Conservation (phyloP, 164 flowering plant genomes). For the Annona squamosa region DNA sequence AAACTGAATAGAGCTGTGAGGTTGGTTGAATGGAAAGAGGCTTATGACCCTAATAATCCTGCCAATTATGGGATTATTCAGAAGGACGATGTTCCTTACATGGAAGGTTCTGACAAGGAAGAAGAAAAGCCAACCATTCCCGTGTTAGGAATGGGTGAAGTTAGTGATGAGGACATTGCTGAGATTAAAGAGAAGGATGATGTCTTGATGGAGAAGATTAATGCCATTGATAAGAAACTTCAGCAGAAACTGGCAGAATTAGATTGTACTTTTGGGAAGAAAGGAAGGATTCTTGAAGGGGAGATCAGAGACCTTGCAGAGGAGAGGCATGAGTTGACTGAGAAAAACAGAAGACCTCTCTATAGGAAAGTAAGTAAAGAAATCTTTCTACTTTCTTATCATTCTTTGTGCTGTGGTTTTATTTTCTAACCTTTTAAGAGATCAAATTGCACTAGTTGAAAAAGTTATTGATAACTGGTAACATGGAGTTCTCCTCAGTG, state of each 20-base stretch:
- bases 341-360: constrained; percentile 71
- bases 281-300: constrained; percentile 75
- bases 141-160: constrained; percentile 27
- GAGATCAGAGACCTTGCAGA: constrained; percentile 90
- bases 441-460: too few species aligned
- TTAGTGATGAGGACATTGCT: constrained; percentile 56
- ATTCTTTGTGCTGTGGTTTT: not conserved
- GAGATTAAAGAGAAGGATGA: constrained; percentile 69
- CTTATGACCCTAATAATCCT: constrained; percentile 81
- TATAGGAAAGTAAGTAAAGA: constrained; percentile 59
- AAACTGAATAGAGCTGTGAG: constrained; percentile 81
- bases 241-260: constrained; percentile 75
- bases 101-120: constrained; percentile 34
- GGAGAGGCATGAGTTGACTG: constrained; percentile 77
- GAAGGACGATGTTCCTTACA: constrained; percentile 32
- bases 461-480: too few species aligned
- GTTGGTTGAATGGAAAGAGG: constrained; percentile 70
- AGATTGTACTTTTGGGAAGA: constrained; percentile 88
- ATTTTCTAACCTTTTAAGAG: not conserved
- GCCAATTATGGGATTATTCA: constrained; percentile 68
- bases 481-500: too few species aligned
- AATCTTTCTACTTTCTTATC: constrained; percentile 1
- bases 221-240: constrained; percentile 70
- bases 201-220: constrained; percentile 54
- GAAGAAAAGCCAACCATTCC: constrained; percentile 28